Conservation (phyloP, 116 monocot species). For the Papilionanthe hybrid region DNA sequence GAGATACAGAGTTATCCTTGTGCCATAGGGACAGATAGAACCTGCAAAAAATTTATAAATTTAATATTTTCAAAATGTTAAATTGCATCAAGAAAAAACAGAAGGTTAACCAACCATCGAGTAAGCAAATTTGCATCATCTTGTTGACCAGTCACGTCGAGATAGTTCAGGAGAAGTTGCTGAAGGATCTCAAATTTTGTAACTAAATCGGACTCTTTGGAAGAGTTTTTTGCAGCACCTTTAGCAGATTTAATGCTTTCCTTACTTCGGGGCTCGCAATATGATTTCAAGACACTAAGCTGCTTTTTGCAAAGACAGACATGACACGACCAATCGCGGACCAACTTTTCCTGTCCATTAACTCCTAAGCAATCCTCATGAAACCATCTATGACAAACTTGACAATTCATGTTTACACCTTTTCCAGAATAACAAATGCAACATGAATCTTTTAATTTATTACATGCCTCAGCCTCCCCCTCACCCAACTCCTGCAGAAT, state of each 20-base stretch:
- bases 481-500: constrained; percentile 50
- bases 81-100: constrained; percentile 5
- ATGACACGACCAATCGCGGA: constrained; percentile 80
- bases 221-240: constrained; percentile 12
- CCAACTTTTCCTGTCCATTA: constrained; percentile 44
- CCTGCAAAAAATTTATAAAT: constrained; percentile 45
- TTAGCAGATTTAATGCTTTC: constrained; percentile 27
- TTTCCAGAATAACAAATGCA: constrained; percentile 60
- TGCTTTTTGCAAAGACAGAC: constrained; percentile 77
- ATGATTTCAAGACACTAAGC: constrained; percentile 56
- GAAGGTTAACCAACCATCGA: constrained; percentile 67
- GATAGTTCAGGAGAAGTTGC: constrained; percentile 85
- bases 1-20: constrained; percentile 68
- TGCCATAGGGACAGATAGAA: constrained; percentile 93
- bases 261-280: constrained; percentile 46
- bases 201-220: constrained; percentile 17
- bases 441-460: constrained; percentile 44
- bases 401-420: constrained; percentile 55
- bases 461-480: constrained; percentile 23
- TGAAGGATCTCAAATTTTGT: constrained; percentile 59
- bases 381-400: constrained; percentile 73
- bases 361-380: constrained; percentile 83
- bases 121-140: constrained; percentile 70
- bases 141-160: constrained; percentile 60
- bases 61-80: constrained; percentile 6